phyloP scores from a whole-genome alignment of 2,329 filamentous ascomycete genomes.

The Parastagonospora nodorum region DNA sequence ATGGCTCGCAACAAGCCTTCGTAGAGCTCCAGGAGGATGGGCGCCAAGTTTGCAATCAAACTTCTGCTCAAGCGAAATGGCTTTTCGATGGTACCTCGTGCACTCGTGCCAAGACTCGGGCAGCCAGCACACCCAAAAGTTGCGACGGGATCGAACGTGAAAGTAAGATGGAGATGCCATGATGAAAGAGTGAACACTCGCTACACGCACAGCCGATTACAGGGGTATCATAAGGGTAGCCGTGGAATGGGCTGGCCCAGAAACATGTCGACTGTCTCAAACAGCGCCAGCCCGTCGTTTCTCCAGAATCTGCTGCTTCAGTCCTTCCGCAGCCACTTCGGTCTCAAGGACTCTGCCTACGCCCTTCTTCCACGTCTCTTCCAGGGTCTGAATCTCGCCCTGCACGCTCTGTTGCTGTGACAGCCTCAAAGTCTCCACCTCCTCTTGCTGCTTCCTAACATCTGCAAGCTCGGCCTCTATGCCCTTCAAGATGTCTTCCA shows the following conservation, averaged over 20 bases:
- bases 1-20: too few relatives aligned
- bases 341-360: constrained; percentile 83
- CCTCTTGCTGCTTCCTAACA: constrained; percentile 71
- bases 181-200: too few relatives aligned
- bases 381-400: constrained; percentile 74
- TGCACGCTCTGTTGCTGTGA: constrained; percentile 71
- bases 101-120: too few relatives aligned
- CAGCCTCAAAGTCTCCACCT: constrained; percentile 72
- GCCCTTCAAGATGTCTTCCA: constrained; percentile 71
- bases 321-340: constrained; percentile 77
- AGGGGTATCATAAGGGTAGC: too few relatives aligned
- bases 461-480: constrained; percentile 77
- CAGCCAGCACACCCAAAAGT: too few relatives aligned
- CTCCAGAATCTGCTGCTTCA: constrained; percentile 54
- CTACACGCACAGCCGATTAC: too few relatives aligned
- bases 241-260: neutral
- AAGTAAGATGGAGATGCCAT: too few relatives aligned
- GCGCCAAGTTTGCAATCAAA: too few relatives aligned
- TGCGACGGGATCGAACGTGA: too few relatives aligned
- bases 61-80: too few relatives aligned
- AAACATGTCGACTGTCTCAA: constrained; percentile 10
- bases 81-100: too few relatives aligned
- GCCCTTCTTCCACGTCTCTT: constrained; percentile 78
- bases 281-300: constrained; percentile 40
- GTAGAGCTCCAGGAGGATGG: too few relatives aligned